Percentiles rank a stretch among this genome's conserved stretches.
Conservation (phyloP, 2,329 filamentous ascomycete species). For the Aspergillus amoenus region DNA sequence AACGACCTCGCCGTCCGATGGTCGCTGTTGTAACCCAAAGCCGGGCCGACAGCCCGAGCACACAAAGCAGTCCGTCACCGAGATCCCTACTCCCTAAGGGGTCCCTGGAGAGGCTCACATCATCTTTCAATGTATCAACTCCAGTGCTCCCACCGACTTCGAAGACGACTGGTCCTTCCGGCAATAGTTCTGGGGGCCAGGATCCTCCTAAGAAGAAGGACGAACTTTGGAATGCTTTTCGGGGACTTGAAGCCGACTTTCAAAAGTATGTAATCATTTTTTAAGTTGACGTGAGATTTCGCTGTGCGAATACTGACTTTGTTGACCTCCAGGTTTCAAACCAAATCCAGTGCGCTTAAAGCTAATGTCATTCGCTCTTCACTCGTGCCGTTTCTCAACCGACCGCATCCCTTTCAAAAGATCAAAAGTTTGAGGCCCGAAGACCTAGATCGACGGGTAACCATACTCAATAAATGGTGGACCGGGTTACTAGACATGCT, state of each 20-base stretch:
- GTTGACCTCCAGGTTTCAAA: constrained; percentile 58
- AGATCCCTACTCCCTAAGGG: constrained; percentile 40
- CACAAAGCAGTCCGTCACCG: constrained; percentile 41
- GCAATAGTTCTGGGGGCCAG: constrained; percentile 28
- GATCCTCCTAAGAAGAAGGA: constrained; percentile 60
- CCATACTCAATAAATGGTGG: constrained; percentile 91
- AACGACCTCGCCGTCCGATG: constrained; percentile 41
- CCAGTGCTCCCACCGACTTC: constrained; percentile 50
- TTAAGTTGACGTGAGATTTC: background rate
- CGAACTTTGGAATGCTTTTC: constrained; percentile 68
- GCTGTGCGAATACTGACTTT: background rate
- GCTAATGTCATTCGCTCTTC: constrained; percentile 71
- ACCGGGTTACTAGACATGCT: constrained; percentile 76
- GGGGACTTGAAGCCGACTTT: constrained; percentile 66
- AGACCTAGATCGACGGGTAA: constrained; percentile 76
- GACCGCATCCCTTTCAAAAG: constrained; percentile 67
- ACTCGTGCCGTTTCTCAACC: constrained; percentile 74
- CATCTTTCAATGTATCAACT: constrained; percentile 43
- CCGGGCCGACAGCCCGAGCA: constrained; percentile 33
- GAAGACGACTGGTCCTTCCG: constrained; percentile 42
- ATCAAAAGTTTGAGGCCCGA: constrained; percentile 68
- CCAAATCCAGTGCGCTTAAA: constrained; percentile 71
- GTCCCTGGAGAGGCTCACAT: constrained; percentile 49
- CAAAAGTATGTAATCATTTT: constrained; percentile 52
- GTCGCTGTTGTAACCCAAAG: constrained; percentile 39